phyloP scores from a whole-genome alignment of 2,329 filamentous ascomycete species.

The Huntiella omanensis region DNA sequence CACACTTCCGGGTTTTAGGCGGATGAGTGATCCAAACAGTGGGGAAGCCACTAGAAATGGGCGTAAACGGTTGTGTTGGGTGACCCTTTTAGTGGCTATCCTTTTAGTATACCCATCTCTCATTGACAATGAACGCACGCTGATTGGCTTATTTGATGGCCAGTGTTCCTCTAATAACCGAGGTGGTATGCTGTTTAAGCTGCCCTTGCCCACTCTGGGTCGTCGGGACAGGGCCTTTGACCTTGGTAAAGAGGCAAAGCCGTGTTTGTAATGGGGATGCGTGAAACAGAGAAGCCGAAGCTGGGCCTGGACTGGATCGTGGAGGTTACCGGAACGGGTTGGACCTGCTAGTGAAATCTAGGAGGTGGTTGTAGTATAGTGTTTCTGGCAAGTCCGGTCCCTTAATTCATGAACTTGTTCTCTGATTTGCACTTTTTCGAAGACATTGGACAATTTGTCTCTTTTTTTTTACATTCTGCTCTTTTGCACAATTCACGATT shows the following conservation, averaged over 20 bases:
- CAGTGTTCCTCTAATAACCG: conserved; percentile 8
- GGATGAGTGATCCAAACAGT: too few species aligned
- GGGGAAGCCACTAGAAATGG: not conserved
- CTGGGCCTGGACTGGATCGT: too few species aligned
- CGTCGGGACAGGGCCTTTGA: not conserved
- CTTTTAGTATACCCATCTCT: not conserved
- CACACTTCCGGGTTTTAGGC: too few species aligned
- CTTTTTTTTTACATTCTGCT: conserved; percentile 2
- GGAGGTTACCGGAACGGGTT: too few species aligned
- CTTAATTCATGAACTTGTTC: too few species aligned
- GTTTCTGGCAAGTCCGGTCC: too few species aligned
- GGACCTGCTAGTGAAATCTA: too few species aligned
- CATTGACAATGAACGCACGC: conserved; percentile 10
- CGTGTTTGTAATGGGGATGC: too few species aligned
- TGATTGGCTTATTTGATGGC: conserved; percentile 7
- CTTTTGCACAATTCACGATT: not conserved
- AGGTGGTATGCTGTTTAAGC: conserved; percentile 6
- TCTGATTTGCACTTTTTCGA: too few species aligned
- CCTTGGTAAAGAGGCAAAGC: not conserved
- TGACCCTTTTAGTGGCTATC: conserved; percentile 1
- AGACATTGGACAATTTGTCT: too few species aligned
- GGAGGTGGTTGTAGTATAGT: too few species aligned
- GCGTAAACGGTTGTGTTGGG: conserved; percentile 3
- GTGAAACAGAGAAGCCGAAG: too few species aligned
- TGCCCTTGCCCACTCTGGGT: not conserved